Base-by-base conservation (phyloP, 805 yeast genomes). In the Teunomyces tritomae region DNA sequence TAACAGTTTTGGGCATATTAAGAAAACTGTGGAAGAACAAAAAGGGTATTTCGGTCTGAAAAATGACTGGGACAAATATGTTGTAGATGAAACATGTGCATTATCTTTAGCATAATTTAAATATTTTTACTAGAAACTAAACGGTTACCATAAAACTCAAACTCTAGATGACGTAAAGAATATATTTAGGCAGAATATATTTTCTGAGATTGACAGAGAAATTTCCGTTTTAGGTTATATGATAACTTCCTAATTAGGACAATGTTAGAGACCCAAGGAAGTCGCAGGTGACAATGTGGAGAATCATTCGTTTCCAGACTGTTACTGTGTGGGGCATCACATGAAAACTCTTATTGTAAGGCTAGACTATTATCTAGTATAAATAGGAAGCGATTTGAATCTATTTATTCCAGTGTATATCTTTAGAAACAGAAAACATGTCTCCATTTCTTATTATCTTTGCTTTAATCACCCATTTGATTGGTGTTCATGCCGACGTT, bases 61-160 rank as follows among this genome's bases (percentile, higher is more conserved):
- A 8, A 66, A 66, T 47, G 71, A 66, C 43, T 66, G 71, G 71
- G 70, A 66, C 28, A 50, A 20, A 6, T 65, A 49, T 50, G 69
- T 65, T 1, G 65, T 57, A 13, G 61, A 66, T 39, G 54, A 60
- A 47, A 53, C 57, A 14, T 59, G 55, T 43, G 55, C 50, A 5
- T 52, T 64, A 16, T 57, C 67, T 8, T 50, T 64, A 33, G 47
- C 45, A 10, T 47, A 30, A 17, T 6, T 33, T 11, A 13, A 14
- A 20, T 24, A 17, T 20, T 16, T 16, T 26, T n/a, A 10, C n/a
- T 16, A 20, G 13, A 7, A 5, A n/a, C 7, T 8, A 35, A 35
- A 35, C 39, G 39, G 39, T 20, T 35, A 9, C 26, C 24, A 5
- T 20, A 20, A 20, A 20, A 20, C 24, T 4, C 24, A 20, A 3